Evolutionary conservation across 345 rosid genomes (phyloP).

Genomic region (Gossypium bickii): DNA sequence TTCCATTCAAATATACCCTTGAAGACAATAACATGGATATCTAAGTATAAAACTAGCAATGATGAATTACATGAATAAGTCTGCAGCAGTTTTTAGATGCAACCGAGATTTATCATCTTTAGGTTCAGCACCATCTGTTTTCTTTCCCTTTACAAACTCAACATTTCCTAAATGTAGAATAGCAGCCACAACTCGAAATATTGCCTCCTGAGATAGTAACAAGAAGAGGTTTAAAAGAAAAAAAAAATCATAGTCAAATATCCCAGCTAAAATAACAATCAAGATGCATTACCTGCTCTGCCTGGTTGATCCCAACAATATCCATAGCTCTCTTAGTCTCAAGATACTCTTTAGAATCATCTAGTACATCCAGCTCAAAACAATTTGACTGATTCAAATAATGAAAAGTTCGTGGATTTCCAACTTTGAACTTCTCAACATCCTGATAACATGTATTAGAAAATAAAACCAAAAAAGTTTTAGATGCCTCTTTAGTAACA

Average conservation of each 20-base stretch:
- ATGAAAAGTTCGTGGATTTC: conserved; percentile 73
- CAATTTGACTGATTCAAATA: conserved; percentile 89
- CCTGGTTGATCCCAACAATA: conserved; percentile 72
- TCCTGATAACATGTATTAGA: conserved; percentile 45
- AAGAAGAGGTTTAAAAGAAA: conserved; percentile 8
- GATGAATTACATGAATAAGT: conserved; percentile 69
- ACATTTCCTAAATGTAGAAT: conserved; percentile 95
- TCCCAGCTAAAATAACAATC: conserved; percentile 13
- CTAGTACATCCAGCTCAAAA: conserved; percentile 70
- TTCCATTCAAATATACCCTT: conserved; percentile 9
- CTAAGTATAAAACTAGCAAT: conserved; percentile 9
- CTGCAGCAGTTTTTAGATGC: conserved; percentile 78
- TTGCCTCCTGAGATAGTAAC: conserved; percentile 56
- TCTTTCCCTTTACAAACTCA: conserved; percentile 80
- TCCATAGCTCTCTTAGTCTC: conserved; percentile 91
- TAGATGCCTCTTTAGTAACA: background rate
- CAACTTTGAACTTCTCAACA: conserved; percentile 68
- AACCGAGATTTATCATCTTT: conserved; percentile 74
- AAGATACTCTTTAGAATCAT: conserved; percentile 81
- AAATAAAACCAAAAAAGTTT: conserved; percentile 2
- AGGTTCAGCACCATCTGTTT: conserved; percentile 73
- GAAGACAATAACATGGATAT: background rate
- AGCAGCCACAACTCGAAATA: conserved; percentile 91
- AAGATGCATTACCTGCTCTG: conserved; percentile 67
- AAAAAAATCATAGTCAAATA: background rate